Conservation (phyloP, 2,329 filamentous ascomycete species). For the Elsinoe perseae region DNA sequence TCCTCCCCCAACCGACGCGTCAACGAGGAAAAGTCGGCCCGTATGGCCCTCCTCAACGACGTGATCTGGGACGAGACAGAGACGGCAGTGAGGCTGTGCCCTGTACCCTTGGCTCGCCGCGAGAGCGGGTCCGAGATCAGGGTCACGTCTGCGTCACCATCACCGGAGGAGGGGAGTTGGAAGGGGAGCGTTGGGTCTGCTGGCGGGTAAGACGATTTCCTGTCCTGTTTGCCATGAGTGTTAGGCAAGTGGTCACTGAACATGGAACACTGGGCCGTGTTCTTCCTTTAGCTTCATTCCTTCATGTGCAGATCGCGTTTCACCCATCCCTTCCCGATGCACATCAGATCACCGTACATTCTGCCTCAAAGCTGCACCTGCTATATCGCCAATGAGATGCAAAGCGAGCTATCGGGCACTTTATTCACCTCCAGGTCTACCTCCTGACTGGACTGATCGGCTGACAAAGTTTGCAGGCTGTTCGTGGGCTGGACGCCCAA, state of each 20-base stretch:
- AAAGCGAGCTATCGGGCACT: not conserved
- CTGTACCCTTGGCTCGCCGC: not conserved
- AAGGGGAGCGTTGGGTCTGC: not conserved
- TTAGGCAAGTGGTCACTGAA: not conserved
- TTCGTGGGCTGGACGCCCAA: not conserved
- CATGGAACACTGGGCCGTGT: not conserved
- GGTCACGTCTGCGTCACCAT: not conserved
- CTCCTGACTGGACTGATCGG: not conserved
- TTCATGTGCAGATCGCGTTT: not conserved
- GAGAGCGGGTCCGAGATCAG: not conserved
- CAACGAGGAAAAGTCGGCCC: not conserved
- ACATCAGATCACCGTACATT: not conserved
- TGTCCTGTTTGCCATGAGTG: not conserved
- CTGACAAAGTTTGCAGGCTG: not conserved
- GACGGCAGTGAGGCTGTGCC: not conserved
- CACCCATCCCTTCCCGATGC: not conserved
- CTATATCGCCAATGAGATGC: not conserved
- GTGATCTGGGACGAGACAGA: conserved; percentile 1
- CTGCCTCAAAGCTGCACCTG: not conserved
- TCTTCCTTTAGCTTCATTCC: not conserved
- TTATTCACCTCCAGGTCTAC: not conserved
- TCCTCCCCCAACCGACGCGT: not conserved
- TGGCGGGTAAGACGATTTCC: not conserved
- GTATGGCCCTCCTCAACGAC: conserved; percentile 7
- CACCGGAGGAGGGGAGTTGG: not conserved